These are phyloP conservation scores for Kalmanozyma brasiliensis DNA, from an alignment of 1,284 basidiomycete species.

Conservation along the genomic window DNA sequence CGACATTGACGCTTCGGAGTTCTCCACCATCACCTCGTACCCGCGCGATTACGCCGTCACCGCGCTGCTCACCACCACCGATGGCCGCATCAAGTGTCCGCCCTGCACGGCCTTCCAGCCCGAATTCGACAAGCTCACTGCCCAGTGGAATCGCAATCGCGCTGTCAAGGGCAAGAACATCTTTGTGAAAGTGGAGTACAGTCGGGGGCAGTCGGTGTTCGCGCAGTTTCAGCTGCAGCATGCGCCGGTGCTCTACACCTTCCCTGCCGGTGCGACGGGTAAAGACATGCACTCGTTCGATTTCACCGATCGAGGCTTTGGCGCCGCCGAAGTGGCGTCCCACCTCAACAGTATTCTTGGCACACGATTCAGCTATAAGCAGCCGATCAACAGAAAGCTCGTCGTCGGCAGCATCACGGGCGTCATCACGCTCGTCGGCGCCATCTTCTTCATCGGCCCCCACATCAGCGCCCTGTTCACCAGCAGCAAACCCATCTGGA, in stretches of 20 bases:
- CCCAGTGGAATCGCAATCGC: conserved; percentile 44
- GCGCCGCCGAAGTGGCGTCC: conserved; percentile 36
- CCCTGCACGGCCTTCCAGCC: conserved; percentile 58
- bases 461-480: conserved; percentile 23
- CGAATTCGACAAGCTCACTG: conserved; percentile 50
- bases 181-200: conserved; percentile 57
- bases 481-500: conserved; percentile 40
- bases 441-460: conserved; percentile 39
- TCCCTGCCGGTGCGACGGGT: conserved; percentile 37
- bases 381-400: conserved; percentile 51
- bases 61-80: conserved; percentile 52
- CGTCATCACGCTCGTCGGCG: conserved; percentile 17
- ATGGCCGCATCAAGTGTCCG: conserved; percentile 46
- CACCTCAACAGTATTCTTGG: conserved; percentile 37
- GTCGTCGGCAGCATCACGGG: conserved; percentile 21
- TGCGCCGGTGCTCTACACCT: conserved; percentile 55
- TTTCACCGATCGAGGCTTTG: conserved; percentile 53
- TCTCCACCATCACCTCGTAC: conserved; percentile 10
- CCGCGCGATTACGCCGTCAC: conserved; percentile 51
- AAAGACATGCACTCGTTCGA: conserved; percentile 50
- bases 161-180: conserved; percentile 41
- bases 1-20: conserved; percentile 37
- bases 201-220: conserved; percentile 44
- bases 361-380: conserved; percentile 40
- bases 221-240: conserved; percentile 53